These are phyloP conservation scores for Sphenostylis stenocarpa DNA, from an alignment of 306 rosid species.

Conservation along the genomic window DNA sequence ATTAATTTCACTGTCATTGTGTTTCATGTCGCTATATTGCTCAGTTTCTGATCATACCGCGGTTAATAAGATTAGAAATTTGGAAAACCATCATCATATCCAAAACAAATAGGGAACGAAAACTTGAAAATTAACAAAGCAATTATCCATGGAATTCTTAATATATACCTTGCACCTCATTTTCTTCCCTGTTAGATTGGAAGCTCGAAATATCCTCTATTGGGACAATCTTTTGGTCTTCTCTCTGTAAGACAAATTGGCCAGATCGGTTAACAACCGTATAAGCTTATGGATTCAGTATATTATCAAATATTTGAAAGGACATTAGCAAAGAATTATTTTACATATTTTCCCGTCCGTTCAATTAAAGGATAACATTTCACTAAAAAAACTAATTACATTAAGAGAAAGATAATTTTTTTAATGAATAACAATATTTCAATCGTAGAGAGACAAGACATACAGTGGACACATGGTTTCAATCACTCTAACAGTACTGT, in stretches of 20 bases:
- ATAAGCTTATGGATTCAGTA: not conserved
- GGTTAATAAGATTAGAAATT: not conserved
- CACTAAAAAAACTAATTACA: too few relatives aligned
- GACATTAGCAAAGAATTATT: not conserved
- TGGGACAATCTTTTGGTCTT: slow-evolving; percentile 71
- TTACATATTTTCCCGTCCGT: not conserved
- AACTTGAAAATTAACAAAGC: not conserved
- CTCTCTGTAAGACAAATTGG: slow-evolving; percentile 45
- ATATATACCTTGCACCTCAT: slow-evolving; percentile 56
- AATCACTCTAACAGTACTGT: too few relatives aligned
- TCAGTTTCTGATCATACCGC: slow-evolving; percentile 29
- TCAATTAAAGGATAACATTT: not conserved
- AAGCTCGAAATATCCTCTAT: slow-evolving; percentile 60
- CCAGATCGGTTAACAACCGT: not conserved
- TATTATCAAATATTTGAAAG: not conserved
- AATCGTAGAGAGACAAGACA: too few relatives aligned
- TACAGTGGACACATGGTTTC: not conserved
- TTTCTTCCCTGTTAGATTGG: slow-evolving; percentile 47
- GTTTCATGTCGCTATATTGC: slow-evolving; percentile 39
- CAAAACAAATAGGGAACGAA: not conserved
- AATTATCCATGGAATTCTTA: not conserved
- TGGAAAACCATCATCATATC: not conserved
- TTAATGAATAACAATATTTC: too few relatives aligned
- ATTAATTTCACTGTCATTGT: slow-evolving; percentile 43
- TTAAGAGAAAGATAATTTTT: too few relatives aligned